Percentiles rank a stretch among this genome's conserved stretches.
Conservation (phyloP, 768 basidiomycete species). For the Rhizopogon vulgaris region DNA sequence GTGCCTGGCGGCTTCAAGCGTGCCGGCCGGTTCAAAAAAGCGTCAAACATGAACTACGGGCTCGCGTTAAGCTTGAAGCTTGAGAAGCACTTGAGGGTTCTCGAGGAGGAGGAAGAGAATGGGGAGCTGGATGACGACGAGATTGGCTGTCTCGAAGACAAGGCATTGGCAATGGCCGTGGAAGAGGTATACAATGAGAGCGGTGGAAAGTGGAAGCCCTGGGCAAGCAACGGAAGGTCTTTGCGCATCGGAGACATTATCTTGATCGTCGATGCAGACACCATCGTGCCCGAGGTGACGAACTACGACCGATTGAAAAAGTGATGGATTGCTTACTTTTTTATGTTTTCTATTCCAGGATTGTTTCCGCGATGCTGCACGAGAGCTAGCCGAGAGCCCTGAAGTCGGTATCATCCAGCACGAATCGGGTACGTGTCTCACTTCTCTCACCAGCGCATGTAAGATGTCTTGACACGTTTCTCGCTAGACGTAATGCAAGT, state of each 20-base stretch:
- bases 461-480: neutral
- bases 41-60: slow-evolving; percentile 85
- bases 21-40: slow-evolving; percentile 88
- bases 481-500: slow-evolving; percentile 51
- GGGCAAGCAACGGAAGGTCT: slow-evolving; percentile 71
- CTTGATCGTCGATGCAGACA: slow-evolving; percentile 83
- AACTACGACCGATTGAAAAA: neutral
- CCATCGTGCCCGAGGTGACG: slow-evolving; percentile 66
- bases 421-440: slow-evolving; percentile 50
- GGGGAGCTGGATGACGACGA: slow-evolving; percentile 38
- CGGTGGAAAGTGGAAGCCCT: slow-evolving; percentile 57
- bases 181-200: slow-evolving; percentile 66
- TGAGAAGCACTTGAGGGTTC: slow-evolving; percentile 37
- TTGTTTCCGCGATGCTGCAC: slow-evolving; percentile 82
- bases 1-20: slow-evolving; percentile 66
- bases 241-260: slow-evolving; percentile 76
- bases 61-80: slow-evolving; percentile 56
- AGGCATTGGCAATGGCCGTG: slow-evolving; percentile 64
- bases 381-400: slow-evolving; percentile 73
- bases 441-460: no score
- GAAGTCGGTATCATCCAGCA: slow-evolving; percentile 92
- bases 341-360: slow-evolving; percentile 39
- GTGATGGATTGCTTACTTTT: neutral
- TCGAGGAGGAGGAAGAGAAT: slow-evolving; percentile 19
- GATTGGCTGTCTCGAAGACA: slow-evolving; percentile 44